Base-by-base conservation (phyloP, 495 filamentous ascomycete genomes). In the Aspergillus affinis region DNA sequence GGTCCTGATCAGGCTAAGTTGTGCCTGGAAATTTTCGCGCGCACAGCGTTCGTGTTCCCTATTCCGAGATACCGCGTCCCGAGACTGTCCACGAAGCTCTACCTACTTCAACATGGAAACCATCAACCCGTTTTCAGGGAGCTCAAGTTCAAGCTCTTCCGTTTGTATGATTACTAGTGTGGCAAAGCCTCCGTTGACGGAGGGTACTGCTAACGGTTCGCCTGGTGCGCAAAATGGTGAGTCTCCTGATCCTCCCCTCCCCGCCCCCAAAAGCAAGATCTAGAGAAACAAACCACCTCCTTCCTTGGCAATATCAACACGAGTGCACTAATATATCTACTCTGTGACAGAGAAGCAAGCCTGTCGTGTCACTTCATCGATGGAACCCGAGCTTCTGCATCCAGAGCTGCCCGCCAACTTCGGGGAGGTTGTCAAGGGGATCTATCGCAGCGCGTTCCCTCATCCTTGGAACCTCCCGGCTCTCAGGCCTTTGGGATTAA, bases 401-500 rank as follows among this genome's bases (percentile, higher is more conserved):
- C 48, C 53, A 23, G 73, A 75, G 15, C 75, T 80, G 5, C 87
- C 88, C 6, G 62, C 70, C 52, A 92, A 93, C 62, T 92, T 90
- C 63, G 87, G 83, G 26, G 69, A 81, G 46, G 86, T 91, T 10
- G 74, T 82, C 7, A 78, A 81, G 4, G 86, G 86, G 10, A 78
- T 96, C 6, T 95, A 89, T 66, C 84, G 91, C n/a, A 90, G 88
- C 66, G 84, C 84, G 48, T 94, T 89, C 63, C 91, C 91, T 1
- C 72, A 81, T 49, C 63, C 73, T 6, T 79, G 83, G 49, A 86
- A 93, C 66, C 84, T 89, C 57, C 73, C 72, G 7, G 90, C 88
- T 58, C 73, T 95, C 45, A 76, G 81, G 57, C 75, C 67, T 9
- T 77, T 95, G 29, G 74, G 82, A 12, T 72, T 96, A 58, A 90